Conservation (phyloP, 2,329 filamentous ascomycete genomes). For the Colletotrichum tropicicola region DNA sequence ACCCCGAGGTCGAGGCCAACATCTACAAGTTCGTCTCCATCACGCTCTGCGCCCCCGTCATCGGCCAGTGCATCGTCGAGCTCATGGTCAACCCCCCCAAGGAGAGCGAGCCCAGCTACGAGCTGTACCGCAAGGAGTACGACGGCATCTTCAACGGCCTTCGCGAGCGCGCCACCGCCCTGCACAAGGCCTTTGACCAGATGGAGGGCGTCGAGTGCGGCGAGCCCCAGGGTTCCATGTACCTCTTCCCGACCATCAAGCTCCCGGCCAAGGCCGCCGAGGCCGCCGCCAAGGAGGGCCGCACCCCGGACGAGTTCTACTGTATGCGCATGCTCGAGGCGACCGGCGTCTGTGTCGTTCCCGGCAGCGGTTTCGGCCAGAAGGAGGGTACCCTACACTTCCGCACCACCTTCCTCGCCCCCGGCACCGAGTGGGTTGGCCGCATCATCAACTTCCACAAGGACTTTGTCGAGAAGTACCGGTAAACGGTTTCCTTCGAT, state of each 20-base stretch:
- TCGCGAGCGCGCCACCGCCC: slow-evolving; percentile 79
- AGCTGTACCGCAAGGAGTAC: slow-evolving; percentile 87
- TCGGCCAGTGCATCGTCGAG: slow-evolving; percentile 96
- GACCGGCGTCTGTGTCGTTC: slow-evolving; percentile 93
- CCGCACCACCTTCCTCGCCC: slow-evolving; percentile 94
- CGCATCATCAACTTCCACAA: slow-evolving; percentile 90
- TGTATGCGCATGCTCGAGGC: slow-evolving; percentile 89
- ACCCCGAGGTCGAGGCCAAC: slow-evolving; percentile 84
- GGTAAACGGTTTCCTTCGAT: slow-evolving; percentile 42
- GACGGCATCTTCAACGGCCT: slow-evolving; percentile 82
- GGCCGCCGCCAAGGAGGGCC: slow-evolving; percentile 78
- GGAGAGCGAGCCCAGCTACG: slow-evolving; percentile 83
- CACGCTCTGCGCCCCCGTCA: slow-evolving; percentile 93
- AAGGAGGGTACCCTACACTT: slow-evolving; percentile 92
- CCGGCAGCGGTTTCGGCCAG: slow-evolving; percentile 93
- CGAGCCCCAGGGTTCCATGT: slow-evolving; percentile 94
- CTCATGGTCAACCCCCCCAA: slow-evolving; percentile 96
- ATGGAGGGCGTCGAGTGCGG: slow-evolving; percentile 98
- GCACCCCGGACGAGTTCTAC: slow-evolving; percentile 91
- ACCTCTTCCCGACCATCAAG: slow-evolving; percentile 95
- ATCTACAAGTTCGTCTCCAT: slow-evolving; percentile 99
- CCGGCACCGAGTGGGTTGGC: slow-evolving; percentile 93
- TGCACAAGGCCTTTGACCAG: slow-evolving; percentile 88
- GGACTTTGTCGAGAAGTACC: slow-evolving; percentile 87
- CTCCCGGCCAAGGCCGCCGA: slow-evolving; percentile 80